phyloP scores from a whole-genome alignment of 1,284 basidiomycete genomes.

The Pyrrhoderma noxium region DNA sequence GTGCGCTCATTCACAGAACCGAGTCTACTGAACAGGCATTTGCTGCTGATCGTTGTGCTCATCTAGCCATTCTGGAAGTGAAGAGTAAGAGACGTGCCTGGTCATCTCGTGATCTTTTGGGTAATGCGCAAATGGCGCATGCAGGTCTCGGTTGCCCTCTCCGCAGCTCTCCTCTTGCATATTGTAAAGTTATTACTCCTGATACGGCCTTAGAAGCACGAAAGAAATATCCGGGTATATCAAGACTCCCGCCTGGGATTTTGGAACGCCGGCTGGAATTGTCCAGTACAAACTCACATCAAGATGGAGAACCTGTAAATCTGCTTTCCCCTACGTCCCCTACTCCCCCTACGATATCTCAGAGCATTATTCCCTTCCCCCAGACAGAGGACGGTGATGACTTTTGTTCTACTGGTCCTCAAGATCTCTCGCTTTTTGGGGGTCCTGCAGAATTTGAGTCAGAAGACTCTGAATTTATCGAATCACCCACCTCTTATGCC shows the following conservation, averaged over 20 bases:
- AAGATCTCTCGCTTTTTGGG: conserved; percentile 14
- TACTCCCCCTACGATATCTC: not conserved
- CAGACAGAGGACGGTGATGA: conserved; percentile 14
- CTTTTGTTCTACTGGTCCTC: conserved; percentile 17
- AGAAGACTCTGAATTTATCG: not conserved
- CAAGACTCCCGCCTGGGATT: not conserved
- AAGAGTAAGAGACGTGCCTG: conserved; percentile 48
- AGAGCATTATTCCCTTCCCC: conserved; percentile 12
- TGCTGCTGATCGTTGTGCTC: conserved; percentile 4
- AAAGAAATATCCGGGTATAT: not conserved
- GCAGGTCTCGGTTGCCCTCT: conserved; percentile 2
- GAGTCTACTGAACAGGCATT: not conserved
- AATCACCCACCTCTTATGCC: not conserved
- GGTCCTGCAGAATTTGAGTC: not conserved
- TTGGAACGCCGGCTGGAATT: not conserved
- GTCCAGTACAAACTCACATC: no score
- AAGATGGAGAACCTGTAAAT: not conserved
- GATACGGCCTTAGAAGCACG: not conserved
- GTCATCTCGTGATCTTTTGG: conserved; percentile 32
- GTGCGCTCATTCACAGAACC: conserved; percentile 5
- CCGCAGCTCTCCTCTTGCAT: not conserved
- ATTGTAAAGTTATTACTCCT: not conserved
- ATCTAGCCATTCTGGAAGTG: conserved; percentile 38
- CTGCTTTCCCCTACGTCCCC: not conserved
- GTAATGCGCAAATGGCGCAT: not conserved